These are phyloP conservation scores for Ceratobasidium sp. DNA, from an alignment of 1,284 basidiomycete species.

Conservation along the genomic window DNA sequence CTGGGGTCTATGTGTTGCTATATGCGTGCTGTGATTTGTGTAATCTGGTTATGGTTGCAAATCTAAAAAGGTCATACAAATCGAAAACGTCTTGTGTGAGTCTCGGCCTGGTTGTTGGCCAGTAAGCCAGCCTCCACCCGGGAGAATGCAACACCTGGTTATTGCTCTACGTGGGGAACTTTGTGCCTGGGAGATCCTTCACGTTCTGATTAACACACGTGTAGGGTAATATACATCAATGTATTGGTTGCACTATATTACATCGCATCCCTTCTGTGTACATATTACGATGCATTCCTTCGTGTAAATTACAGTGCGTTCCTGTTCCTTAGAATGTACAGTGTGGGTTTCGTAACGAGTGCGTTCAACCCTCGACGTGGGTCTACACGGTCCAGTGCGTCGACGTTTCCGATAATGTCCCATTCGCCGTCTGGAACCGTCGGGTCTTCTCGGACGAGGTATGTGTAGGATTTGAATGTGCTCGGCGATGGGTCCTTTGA, in stretches of 20 bases:
- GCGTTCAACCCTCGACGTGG: neutral
- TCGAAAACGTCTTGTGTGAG: too few species aligned
- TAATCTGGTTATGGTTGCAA: neutral
- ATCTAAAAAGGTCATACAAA: conserved; percentile 12
- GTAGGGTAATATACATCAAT: too few species aligned
- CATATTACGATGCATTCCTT: too few species aligned
- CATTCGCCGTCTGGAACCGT: conserved; percentile 2
- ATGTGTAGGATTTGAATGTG: conserved; percentile 10
- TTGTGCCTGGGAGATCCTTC: neutral
- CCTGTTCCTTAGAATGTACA: conserved; percentile 33
- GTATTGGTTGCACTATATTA: too few species aligned
- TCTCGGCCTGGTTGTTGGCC: too few species aligned
- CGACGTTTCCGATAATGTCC: conserved; percentile 5
- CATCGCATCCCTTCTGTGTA: too few species aligned
- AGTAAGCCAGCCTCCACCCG: too few species aligned
- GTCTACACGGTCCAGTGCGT: conserved; percentile 21
- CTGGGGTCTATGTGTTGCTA: neutral
- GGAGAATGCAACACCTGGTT: too few species aligned
- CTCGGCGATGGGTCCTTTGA: conserved; percentile 28
- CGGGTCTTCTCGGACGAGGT: conserved; percentile 22
- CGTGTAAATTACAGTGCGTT: neutral
- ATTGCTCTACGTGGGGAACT: neutral
- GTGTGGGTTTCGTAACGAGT: conserved; percentile 24
- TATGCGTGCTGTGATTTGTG: conserved; percentile 5
- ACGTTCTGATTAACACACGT: neutral